These are phyloP conservation scores for Coprinopsis strossmayeri DNA, from an alignment of 768 basidiomycete species.

Conservation along the genomic window DNA sequence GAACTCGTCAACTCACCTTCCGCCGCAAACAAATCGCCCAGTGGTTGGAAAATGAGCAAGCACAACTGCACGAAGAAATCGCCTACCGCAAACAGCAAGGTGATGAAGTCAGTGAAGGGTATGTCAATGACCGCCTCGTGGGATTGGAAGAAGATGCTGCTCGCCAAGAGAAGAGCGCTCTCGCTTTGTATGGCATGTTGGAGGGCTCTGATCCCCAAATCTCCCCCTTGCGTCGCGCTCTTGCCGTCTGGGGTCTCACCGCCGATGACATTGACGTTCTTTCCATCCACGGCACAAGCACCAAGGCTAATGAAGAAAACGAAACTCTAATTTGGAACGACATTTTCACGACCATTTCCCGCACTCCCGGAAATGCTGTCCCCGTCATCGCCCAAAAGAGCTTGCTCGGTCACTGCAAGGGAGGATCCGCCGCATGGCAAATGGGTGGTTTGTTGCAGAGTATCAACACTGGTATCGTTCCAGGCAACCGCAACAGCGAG, in stretches of 20 bases:
- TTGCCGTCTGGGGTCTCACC: conserved; percentile 94
- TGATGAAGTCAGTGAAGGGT: conserved; percentile 52
- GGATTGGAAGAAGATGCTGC: conserved; percentile 87
- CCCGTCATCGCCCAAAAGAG: conserved; percentile 98
- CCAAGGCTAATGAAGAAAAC: conserved; percentile 91
- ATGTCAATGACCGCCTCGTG: conserved; percentile 68
- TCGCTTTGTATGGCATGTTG: conserved; percentile 95
- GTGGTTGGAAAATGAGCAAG: conserved; percentile 89
- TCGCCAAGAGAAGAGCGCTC: conserved; percentile 87
- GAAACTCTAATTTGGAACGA: conserved; percentile 97
- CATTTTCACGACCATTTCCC: conserved; percentile 81
- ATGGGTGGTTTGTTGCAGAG: conserved; percentile 88
- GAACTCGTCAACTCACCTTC: conserved; percentile 91
- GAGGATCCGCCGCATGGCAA: conserved; percentile 98
- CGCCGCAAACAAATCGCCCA: conserved; percentile 91
- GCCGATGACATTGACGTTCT: conserved; percentile 90
- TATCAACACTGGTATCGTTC: conserved; percentile 78
- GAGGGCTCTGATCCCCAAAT: conserved; percentile 81
- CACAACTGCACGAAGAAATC: conserved; percentile 76
- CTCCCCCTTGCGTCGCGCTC: conserved; percentile 87
- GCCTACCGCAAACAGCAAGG: conserved; percentile 50
- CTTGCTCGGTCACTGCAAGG: conserved; percentile 95
- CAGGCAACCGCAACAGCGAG: conserved; percentile 96
- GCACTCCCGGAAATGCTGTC: conserved; percentile 93
- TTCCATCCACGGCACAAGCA: conserved; percentile 87